Percentiles rank a stretch among this genome's conserved stretches.
Evolutionary conservation across 768 basidiomycete species (phyloP).

Genomic region (Rhodotorula graminis): DNA sequence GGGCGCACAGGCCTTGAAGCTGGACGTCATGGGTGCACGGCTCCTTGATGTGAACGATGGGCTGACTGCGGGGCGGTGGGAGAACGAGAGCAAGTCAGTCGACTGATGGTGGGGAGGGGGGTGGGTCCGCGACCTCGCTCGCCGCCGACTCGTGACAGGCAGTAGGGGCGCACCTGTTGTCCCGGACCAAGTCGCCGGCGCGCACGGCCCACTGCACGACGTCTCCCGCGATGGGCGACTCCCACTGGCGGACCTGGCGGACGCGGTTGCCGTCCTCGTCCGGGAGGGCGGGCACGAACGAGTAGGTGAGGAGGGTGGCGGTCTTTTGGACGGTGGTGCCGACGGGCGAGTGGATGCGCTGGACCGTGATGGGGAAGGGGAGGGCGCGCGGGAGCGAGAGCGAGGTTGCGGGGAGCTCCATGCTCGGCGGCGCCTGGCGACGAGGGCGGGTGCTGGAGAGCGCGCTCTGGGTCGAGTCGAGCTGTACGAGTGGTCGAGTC

Average conservation of each 20-base stretch:
- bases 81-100: neutral
- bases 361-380: conserved; percentile 79
- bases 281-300: conserved; percentile 51
- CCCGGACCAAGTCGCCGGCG: conserved; percentile 21
- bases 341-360: conserved; percentile 59
- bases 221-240: conserved; percentile 74
- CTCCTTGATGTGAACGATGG: conserved; percentile 62
- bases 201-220: conserved; percentile 66
- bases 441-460: no score
- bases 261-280: conserved; percentile 48
- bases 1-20: conserved; percentile 80
- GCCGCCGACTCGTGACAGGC: neutral
- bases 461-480: no score
- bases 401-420: conserved; percentile 52
- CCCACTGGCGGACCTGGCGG: conserved; percentile 83
- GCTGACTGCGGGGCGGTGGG: conserved; percentile 33
- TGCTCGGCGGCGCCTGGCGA: neutral
- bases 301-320: conserved; percentile 67
- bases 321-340: conserved; percentile 60
- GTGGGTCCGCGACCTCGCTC: neutral
- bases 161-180: neutral
- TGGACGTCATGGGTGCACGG: conserved; percentile 97
- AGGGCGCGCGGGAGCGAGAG: conserved; percentile 70
- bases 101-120: no score
- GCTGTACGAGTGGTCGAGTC: no score